These are phyloP conservation scores for Alternaria ethzedia DNA, from an alignment of 2,329 filamentous ascomycete genomes.

Conservation along the genomic window DNA sequence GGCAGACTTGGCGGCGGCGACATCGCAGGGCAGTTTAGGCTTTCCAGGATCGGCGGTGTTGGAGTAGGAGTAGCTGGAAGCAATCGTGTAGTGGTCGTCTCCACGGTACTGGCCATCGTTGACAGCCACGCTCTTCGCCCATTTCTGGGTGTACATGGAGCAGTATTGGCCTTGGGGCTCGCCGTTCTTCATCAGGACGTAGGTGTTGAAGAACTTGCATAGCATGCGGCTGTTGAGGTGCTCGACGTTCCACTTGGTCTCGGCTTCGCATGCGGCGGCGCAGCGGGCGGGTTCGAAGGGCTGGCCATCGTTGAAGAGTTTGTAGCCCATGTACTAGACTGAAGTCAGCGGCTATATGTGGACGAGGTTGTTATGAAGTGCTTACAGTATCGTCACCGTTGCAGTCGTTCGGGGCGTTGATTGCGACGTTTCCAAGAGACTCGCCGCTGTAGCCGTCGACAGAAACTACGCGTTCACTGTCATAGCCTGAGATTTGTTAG, in stretches of 20 bases:
- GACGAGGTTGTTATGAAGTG: neutral
- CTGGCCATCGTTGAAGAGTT: neutral
- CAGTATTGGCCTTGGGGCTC: neutral
- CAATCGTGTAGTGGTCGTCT: conserved; percentile 3
- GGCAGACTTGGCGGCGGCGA: neutral
- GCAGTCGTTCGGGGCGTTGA: neutral
- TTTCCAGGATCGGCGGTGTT: neutral
- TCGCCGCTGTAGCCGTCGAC: neutral
- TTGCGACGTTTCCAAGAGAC: neutral
- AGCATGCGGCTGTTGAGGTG: neutral
- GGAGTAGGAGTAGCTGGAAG: neutral
- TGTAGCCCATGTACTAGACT: neutral
- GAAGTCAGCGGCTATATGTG: neutral
- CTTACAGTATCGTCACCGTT: neutral
- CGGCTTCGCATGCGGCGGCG: neutral
- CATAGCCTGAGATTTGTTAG: neutral
- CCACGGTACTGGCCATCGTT: neutral
- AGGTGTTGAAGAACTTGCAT: conserved; percentile 1
- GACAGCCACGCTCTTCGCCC: neutral
- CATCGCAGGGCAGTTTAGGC: neutral
- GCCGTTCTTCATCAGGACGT: neutral
- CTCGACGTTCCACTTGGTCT: neutral
- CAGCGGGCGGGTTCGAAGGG: neutral
- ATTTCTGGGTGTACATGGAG: neutral
- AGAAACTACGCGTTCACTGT: neutral